Evolutionary conservation across 2,329 filamentous ascomycete species (phyloP).

Genomic region (Didymella pinodella): DNA sequence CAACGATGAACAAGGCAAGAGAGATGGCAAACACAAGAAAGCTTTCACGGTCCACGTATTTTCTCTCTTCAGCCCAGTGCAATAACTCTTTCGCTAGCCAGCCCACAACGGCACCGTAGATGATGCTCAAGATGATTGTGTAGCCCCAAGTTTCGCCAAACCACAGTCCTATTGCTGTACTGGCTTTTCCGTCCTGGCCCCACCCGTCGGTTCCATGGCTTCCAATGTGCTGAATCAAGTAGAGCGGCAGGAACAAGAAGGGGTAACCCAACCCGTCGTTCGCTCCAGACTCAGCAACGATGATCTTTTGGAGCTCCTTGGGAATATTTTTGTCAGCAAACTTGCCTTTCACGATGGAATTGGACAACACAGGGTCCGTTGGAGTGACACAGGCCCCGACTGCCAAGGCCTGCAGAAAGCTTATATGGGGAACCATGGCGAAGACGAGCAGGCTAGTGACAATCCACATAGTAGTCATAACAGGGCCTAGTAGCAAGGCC

Average conservation of each 20-base stretch:
- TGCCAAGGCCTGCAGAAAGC: constrained; percentile 79
- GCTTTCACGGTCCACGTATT: constrained; percentile 85
- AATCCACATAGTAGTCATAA: constrained; percentile 89
- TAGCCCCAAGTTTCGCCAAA: constrained; percentile 88
- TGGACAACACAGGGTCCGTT: constrained; percentile 86
- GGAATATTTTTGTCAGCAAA: constrained; percentile 93
- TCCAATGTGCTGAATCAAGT: constrained; percentile 78
- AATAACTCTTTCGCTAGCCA: constrained; percentile 83
- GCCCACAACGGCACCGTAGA: constrained; percentile 79
- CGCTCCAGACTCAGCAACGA: constrained; percentile 75
- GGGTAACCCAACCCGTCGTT: constrained; percentile 92
- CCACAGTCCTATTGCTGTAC: constrained; percentile 78
- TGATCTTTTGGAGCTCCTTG: constrained; percentile 75
- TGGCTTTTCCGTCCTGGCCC: constrained; percentile 57
- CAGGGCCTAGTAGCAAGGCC: constrained; percentile 77
- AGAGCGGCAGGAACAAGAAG: constrained; percentile 84
- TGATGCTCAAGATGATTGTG: constrained; percentile 77
- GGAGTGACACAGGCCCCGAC: constrained; percentile 89
- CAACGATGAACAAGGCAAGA: constrained; percentile 84
- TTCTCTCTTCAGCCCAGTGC: constrained; percentile 81
- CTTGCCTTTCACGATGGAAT: constrained; percentile 90
- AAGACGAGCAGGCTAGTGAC: constrained; percentile 80
- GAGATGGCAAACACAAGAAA: constrained; percentile 88
- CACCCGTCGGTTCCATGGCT: constrained; percentile 51
- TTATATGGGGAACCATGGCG: constrained; percentile 74